Percentiles rank a stretch among this genome's conserved stretches.
Conservation (phyloP, 2,329 filamentous ascomycete genomes). For the Knufia petricola region DNA sequence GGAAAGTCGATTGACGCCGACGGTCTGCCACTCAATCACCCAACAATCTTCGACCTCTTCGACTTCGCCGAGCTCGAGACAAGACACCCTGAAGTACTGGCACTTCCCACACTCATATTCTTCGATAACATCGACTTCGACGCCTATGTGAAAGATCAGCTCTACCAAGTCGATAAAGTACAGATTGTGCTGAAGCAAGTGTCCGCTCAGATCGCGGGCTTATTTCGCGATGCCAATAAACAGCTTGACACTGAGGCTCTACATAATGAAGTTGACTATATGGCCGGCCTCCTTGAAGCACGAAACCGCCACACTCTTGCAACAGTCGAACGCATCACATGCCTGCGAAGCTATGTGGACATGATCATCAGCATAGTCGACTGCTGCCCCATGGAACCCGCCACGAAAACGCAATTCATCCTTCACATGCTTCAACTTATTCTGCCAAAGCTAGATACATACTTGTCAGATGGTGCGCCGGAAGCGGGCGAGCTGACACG, state of each 20-base stretch:
- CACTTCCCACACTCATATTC: constrained; percentile 47
- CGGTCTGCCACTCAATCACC: constrained; percentile 56
- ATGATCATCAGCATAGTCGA: constrained; percentile 75
- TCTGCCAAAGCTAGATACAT: constrained; percentile 74
- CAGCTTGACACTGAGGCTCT: constrained; percentile 33
- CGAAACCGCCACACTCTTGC: constrained; percentile 33
- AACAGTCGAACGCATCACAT: constrained; percentile 46
- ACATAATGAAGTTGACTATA: constrained; percentile 29
- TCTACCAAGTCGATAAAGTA: constrained; percentile 63
- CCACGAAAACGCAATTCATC: constrained; percentile 65
- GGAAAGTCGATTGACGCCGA: constrained; percentile 59
- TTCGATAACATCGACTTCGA: constrained; percentile 60
- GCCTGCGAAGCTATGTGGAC: constrained; percentile 75
- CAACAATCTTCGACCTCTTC: constrained; percentile 82
- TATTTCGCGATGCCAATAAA: constrained; percentile 28
- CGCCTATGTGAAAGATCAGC: constrained; percentile 48
- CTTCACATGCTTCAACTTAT: constrained; percentile 80
- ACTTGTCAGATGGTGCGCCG: constrained; percentile 56
- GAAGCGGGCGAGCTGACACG: constrained; percentile 68
- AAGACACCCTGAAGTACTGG: constrained; percentile 27
- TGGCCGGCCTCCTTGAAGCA: constrained; percentile 32
- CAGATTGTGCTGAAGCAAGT: constrained; percentile 40
- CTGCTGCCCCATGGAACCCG: constrained; percentile 66
- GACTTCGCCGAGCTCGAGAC: constrained; percentile 71
- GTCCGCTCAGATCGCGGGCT: constrained; percentile 38